phyloP scores from a whole-genome alignment of 2,329 filamentous ascomycete species.

The Achaetomium macrosporum region DNA sequence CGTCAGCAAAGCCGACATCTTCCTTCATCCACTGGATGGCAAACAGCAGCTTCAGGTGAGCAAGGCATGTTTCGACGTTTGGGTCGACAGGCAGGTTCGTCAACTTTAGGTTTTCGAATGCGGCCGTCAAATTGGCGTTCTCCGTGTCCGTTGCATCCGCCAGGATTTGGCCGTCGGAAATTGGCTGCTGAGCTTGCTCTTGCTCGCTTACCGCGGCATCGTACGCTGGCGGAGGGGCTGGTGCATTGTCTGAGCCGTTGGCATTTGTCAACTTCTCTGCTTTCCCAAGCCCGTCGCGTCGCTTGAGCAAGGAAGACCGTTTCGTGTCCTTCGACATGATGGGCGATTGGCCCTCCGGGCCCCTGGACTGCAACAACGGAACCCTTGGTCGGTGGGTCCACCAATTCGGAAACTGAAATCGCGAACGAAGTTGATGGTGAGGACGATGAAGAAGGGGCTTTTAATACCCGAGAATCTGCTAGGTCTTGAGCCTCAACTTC shows the following conservation, averaged over 20 bases:
- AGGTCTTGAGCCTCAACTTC: too few species aligned
- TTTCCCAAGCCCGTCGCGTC: background rate
- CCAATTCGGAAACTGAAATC: too few species aligned
- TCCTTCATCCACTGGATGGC: conserved; percentile 63
- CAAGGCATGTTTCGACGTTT: conserved; percentile 54
- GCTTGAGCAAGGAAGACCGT: background rate
- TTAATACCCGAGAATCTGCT: too few species aligned
- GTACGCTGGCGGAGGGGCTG: conserved; percentile 13
- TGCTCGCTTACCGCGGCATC: background rate
- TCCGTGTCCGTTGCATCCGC: background rate
- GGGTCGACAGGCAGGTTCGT: conserved; percentile 28
- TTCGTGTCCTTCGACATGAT: background rate
- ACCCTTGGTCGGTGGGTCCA: too few species aligned
- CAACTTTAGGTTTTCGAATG: conserved; percentile 22
- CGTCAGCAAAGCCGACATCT: conserved; percentile 58
- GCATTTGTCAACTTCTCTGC: background rate
- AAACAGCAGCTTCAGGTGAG: conserved; percentile 67
- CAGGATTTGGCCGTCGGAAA: background rate
- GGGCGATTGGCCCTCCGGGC: too few species aligned
- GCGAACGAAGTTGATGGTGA: too few species aligned
- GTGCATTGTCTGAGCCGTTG: background rate
- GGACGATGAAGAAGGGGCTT: too few species aligned
- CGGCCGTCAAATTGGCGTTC: conserved; percentile 17
- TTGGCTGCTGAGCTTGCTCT: too few species aligned
- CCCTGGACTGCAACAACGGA: too few species aligned